Evolutionary conservation across 176 grass and related monocot species (phyloP), one percentile per base, ranked within the genome.

Genomic region (Zea luxurians): DNA sequence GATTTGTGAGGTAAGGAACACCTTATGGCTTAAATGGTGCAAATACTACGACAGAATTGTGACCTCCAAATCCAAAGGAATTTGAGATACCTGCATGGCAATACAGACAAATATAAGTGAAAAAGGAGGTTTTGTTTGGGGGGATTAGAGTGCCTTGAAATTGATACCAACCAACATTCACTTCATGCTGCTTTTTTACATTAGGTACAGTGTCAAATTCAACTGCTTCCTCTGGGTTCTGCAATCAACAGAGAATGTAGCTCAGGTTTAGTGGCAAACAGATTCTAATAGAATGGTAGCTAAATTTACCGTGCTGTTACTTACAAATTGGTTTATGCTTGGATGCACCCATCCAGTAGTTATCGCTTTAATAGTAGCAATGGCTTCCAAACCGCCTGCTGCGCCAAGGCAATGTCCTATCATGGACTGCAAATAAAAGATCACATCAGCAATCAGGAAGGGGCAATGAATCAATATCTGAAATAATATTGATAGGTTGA

Each of bases 361-460:
- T 84, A 99, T 99, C n/a, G 96, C 88, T 90, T 95, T 99, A 60
- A 99, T 50, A 6, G 88, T 90, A 64, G 96, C 96, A 82, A 99
- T 99, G 52, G 92, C 96, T 81, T 99, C 96, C 75, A 99, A 80
- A 83, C 92, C 96, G n/a, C 96, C 96, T 66, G 96, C 71, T 64
- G 96, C 96, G 37, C 96, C 96, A 79, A 99, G 92, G 76, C 96
- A 99, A 76, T 99, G 96, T n/a, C 96, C 96, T 87, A 93, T 99
- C 88, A 99, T 99, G 64, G 96, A 99, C 96, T 99, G 84, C 73
- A 88, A 68, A 81, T 36, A 11, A 44, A 50, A 36, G 64, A 69
- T 53, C 36, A 17, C 20, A 63, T 80, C 84, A 85, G 68, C 13
- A 20, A 68, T 80, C 83, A 85, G 73, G 54, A 83, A 18, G 61